Evolutionary conservation across 495 filamentous ascomycete species (phyloP).

Genomic region (Xylona heveae): DNA sequence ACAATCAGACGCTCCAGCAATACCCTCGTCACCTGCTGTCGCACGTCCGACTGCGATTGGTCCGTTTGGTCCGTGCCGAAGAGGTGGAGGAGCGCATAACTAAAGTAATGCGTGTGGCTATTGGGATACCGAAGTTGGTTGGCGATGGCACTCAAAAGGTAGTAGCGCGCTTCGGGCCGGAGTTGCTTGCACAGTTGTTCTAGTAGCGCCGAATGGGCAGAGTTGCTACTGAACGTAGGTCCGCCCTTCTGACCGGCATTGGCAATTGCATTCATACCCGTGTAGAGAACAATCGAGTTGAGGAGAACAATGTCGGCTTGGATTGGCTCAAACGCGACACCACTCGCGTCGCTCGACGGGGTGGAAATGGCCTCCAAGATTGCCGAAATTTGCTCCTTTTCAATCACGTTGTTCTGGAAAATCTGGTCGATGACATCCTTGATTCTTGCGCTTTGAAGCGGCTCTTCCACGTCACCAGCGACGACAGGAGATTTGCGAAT

Average conservation of each 20-base stretch:
- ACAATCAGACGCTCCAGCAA: slow-evolving; percentile 73
- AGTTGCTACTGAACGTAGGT: slow-evolving; percentile 42
- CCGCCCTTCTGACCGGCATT: slow-evolving; percentile 33
- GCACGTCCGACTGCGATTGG: slow-evolving; percentile 58
- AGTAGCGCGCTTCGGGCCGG: slow-evolving; percentile 61
- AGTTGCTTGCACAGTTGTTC: slow-evolving; percentile 53
- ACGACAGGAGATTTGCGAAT: slow-evolving; percentile 43
- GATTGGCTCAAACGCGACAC: slow-evolving; percentile 35
- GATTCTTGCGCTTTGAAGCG: slow-evolving; percentile 39
- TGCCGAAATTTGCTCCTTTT: slow-evolving; percentile 45
- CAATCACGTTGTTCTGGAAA: slow-evolving; percentile 29
- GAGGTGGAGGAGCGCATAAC: slow-evolving; percentile 64
- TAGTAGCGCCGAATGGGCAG: slow-evolving; percentile 54
- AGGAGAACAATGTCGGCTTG: slow-evolving; percentile 50
- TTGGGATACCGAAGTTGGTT: slow-evolving; percentile 87
- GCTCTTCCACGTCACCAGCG: slow-evolving; percentile 33
- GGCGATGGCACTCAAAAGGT: slow-evolving; percentile 61
- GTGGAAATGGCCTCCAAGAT: slow-evolving; percentile 45
- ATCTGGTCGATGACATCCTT: slow-evolving; percentile 44
- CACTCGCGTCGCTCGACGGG: slow-evolving; percentile 28
- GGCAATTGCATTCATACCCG: slow-evolving; percentile 48
- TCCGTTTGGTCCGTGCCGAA: slow-evolving; percentile 63
- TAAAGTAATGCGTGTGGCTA: slow-evolving; percentile 83
- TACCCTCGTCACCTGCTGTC: slow-evolving; percentile 74
- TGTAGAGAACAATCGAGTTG: slow-evolving; percentile 63